Percentiles rank a stretch among this genome's conserved stretches.
These are phyloP conservation scores for Pythium chondricola DNA, from an alignment of 352 stramenopile species.

Conservation along the genomic window DNA sequence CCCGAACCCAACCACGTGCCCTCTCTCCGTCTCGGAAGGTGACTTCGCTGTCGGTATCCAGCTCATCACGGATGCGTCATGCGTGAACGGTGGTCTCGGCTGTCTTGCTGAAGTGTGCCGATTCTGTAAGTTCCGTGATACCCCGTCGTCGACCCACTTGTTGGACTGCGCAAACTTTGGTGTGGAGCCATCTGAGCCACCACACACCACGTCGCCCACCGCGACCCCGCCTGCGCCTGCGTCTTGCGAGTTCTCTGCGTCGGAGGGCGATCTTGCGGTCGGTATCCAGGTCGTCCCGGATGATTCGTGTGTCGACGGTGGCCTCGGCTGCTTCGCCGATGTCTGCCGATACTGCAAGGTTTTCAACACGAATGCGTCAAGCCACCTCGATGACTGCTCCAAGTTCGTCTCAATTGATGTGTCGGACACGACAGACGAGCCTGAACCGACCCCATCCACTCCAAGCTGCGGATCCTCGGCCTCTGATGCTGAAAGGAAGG, in stretches of 20 bases:
- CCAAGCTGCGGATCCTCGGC: too few species aligned
- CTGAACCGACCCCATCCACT: too few species aligned
- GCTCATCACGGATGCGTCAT: background rate
- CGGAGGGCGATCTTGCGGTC: constrained; percentile 9
- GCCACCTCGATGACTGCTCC: constrained; percentile 4
- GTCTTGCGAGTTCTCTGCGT: too few species aligned
- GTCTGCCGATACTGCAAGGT: constrained; percentile 24
- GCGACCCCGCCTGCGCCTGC: too few species aligned
- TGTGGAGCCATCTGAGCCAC: too few species aligned
- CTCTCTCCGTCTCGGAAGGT: background rate
- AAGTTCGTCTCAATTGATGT: too few species aligned
- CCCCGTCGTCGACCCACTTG: constrained; percentile 2
- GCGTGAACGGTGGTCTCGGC: background rate
- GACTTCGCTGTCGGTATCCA: background rate
- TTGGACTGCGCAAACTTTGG: background rate
- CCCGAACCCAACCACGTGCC: background rate
- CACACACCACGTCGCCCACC: too few species aligned
- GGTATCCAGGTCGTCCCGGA: constrained; percentile 11
- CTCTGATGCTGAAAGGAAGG: too few species aligned
- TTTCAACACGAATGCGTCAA: constrained; percentile 7
- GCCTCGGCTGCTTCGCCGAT: constrained; percentile 20
- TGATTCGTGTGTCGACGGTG: constrained; percentile 14
- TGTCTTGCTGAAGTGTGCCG: background rate
- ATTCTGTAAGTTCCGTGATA: background rate
- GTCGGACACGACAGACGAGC: too few species aligned